A percentile compares a stretch with the other conserved stretches of the same genome.
phyloP scores from a whole-genome alignment of 1,284 basidiomycete genomes.

The Amylostereum areolatum region DNA sequence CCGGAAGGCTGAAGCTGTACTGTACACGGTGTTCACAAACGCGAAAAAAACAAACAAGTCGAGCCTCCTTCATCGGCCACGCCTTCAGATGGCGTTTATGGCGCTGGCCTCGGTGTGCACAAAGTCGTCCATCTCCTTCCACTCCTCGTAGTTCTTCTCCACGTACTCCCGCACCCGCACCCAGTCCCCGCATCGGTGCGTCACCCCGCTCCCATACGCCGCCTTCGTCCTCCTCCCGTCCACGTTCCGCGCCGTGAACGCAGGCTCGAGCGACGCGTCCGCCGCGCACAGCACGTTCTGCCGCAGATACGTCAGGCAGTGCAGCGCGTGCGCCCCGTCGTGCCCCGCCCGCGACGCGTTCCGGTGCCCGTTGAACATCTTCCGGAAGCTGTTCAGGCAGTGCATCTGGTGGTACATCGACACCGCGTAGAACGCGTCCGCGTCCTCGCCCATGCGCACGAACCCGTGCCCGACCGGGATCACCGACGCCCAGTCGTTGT shows the following conservation, averaged over 20 bases:
- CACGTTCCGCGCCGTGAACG: background rate
- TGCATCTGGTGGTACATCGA: background rate
- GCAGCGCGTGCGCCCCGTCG: constrained; percentile 13
- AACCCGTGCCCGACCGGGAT: no score
- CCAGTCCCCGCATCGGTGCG: constrained; percentile 12
- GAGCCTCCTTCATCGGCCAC: no score
- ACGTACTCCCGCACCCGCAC: constrained; percentile 3
- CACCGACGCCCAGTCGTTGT: no score
- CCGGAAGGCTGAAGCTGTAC: no score
- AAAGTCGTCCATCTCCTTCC: no score
- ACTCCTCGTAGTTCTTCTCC: constrained; percentile 2
- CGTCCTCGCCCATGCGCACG: no score
- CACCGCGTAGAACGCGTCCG: no score
- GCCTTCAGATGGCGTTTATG: no score
- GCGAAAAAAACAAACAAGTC: no score
- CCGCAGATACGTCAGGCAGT: constrained; percentile 19
- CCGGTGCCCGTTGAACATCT: background rate
- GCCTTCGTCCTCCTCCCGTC: background rate
- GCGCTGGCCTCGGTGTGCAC: no score
- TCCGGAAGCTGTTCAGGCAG: background rate
- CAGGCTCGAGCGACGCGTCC: constrained; percentile 11
- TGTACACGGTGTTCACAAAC: no score
- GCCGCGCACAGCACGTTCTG: constrained; percentile 18
- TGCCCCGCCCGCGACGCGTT: background rate
- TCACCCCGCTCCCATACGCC: constrained; percentile 2